These are phyloP conservation scores for Phytophthora quininea DNA, from an alignment of 352 stramenopile genomes.

Conservation along the genomic window DNA sequence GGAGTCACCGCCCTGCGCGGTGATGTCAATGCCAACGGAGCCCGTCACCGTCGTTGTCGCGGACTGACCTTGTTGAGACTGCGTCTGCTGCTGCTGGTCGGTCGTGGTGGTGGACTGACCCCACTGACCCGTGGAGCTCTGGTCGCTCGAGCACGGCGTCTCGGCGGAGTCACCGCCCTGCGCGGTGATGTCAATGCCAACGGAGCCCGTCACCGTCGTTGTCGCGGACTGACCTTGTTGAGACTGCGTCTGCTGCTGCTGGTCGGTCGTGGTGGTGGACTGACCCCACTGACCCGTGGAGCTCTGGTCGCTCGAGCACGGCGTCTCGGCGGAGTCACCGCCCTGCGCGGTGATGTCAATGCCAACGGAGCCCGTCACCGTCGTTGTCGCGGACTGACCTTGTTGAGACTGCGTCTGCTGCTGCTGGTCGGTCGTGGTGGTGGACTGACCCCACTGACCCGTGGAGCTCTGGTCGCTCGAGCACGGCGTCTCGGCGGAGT, in stretches of 20 bases:
- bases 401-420: not conserved
- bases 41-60: not conserved
- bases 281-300: conserved; percentile 3
- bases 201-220: not conserved
- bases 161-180: not conserved
- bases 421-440: not conserved
- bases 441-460: conserved; percentile 8
- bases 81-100: conserved; percentile 3
- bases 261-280: not conserved
- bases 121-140: conserved; percentile 1
- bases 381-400: not conserved
- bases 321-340: conserved; percentile 4
- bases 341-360: conserved; percentile 6
- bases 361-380: conserved; percentile 4
- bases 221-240: not conserved
- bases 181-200: not conserved
- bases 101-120: not conserved
- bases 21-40: not conserved
- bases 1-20: not conserved
- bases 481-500: conserved; percentile 23
- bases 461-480: conserved; percentile 22
- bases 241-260: conserved; percentile 1
- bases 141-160: not conserved
- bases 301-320: conserved; percentile 7
- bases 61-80: not conserved